These are phyloP conservation scores for Botrytis aclada DNA, from an alignment of 2,329 filamentous ascomycete genomes.

Conservation along the genomic window DNA sequence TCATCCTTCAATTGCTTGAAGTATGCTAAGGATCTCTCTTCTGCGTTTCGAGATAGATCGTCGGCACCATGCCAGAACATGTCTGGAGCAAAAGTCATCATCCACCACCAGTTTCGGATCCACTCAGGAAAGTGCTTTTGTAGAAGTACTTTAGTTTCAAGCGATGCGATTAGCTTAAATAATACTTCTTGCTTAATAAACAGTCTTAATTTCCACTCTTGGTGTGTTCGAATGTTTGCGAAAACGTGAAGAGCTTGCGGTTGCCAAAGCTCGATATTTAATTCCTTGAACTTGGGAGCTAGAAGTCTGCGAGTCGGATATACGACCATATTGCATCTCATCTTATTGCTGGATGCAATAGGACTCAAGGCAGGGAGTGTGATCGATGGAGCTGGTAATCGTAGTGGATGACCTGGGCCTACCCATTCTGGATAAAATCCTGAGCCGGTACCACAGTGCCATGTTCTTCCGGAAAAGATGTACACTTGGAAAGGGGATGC, in stretches of 20 bases:
- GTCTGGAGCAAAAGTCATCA: not conserved
- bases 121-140: not conserved
- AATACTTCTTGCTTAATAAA: not conserved
- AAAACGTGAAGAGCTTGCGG: not conserved
- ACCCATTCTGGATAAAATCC: not conserved
- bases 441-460: not conserved
- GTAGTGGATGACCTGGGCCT: not conserved
- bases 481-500: not conserved
- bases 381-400: not conserved
- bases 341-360: not conserved
- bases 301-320: not conserved
- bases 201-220: not conserved
- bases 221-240: not conserved
- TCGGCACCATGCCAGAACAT: not conserved
- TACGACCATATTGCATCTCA: not conserved
- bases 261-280: not conserved
- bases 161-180: not conserved
- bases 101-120: slow-evolving; percentile 8
- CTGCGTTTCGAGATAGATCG: not conserved
- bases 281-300: not conserved
- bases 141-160: not conserved
- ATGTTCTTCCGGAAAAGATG: not conserved
- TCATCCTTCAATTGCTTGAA: not conserved
- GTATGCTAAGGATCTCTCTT: not conserved
- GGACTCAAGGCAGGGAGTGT: not conserved